phyloP scores from a whole-genome alignment of 805 yeast genomes.

The Saccharomycopsis microspora region DNA sequence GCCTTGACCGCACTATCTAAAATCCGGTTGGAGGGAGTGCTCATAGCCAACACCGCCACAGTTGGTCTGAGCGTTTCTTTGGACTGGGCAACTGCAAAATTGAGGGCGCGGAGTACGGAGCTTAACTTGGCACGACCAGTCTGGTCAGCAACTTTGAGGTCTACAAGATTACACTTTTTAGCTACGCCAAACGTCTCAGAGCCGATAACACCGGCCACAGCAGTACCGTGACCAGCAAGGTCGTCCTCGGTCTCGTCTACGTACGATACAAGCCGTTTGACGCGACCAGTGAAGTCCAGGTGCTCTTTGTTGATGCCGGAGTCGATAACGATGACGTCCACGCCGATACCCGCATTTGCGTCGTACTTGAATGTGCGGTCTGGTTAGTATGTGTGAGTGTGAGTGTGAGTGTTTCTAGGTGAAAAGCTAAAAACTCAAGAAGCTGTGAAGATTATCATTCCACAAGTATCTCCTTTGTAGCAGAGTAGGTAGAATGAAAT shows the following conservation, averaged over 20 bases:
- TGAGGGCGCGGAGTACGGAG: conserved; percentile 25
- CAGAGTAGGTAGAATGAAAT: too few relatives aligned
- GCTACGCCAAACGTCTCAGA: conserved; percentile 42
- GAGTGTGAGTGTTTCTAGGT: not conserved
- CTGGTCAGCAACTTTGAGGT: conserved; percentile 31
- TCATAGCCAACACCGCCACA: conserved; percentile 23
- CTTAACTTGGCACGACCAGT: conserved; percentile 27
- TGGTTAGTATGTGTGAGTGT: conserved; percentile 14
- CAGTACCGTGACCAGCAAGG: conserved; percentile 27
- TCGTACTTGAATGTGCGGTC: conserved; percentile 29
- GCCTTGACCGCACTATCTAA: conserved; percentile 32
- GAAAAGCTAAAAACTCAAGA: not conserved
- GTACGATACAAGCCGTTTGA: conserved; percentile 32
- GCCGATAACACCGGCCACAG: conserved; percentile 43
- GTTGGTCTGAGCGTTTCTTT: conserved; percentile 26
- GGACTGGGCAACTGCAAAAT: conserved; percentile 20
- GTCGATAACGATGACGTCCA: conserved; percentile 43
- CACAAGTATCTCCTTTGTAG: too few relatives aligned
- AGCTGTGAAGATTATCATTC: too few relatives aligned
- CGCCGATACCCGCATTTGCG: conserved; percentile 41
- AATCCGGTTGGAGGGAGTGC: conserved; percentile 25
- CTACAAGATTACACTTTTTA: conserved; percentile 32
- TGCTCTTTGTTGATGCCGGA: conserved; percentile 44
- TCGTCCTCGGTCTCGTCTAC: conserved; percentile 25
- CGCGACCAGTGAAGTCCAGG: conserved; percentile 48